Evolutionary conservation across 306 rosid species (phyloP), one percentile per base, ranked within the genome.

Genomic region (Citrullus amarus): DNA sequence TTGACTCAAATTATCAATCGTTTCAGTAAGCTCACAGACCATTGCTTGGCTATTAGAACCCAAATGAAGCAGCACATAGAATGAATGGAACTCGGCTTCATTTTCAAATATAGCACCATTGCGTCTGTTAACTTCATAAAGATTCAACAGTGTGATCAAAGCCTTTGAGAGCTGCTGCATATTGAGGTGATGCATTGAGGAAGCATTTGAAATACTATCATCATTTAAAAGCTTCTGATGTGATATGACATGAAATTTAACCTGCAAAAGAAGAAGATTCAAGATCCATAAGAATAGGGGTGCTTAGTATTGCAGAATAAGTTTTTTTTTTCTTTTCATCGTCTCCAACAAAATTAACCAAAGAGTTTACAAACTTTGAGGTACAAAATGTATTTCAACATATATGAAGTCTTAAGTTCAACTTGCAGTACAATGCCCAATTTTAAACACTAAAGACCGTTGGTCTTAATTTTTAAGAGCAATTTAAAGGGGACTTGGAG

Each of bases 151-250:
- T 63, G 96, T 87, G 39, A 90, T 62, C 84, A 95, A 82, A 53
- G 98, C 80, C 89, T 95, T 95, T 3, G 92, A 82, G 71, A 95
- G 97, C 84, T 92, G 98, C 79, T 95, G 97, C 96, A 83, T 74
- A 88, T 90, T 92, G 69, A 95, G 97, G 85, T 91, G 87, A 80
- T 85, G 96, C 81, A 86, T 66, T 72, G 98, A 89, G 84, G 96
- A 83, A 8, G 84, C 84, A 75, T 87, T 88, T 66, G 89, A 85
- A 84, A 84, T 84, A 63, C 86, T 73, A 80, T 81, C 77, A 70
- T 86, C 81, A 80, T 80, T 48, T 62, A 81, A 79, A 65, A 95
- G 93, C 86, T 80, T 90, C 90, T 84, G 80, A 85, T 88, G 91
- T 70, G 97, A 92, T 73, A 87, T 81, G 80, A 91, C 82, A 79